phyloP scores from a whole-genome alignment of 1,284 basidiomycete species.

The Ganoderma lucidum region DNA sequence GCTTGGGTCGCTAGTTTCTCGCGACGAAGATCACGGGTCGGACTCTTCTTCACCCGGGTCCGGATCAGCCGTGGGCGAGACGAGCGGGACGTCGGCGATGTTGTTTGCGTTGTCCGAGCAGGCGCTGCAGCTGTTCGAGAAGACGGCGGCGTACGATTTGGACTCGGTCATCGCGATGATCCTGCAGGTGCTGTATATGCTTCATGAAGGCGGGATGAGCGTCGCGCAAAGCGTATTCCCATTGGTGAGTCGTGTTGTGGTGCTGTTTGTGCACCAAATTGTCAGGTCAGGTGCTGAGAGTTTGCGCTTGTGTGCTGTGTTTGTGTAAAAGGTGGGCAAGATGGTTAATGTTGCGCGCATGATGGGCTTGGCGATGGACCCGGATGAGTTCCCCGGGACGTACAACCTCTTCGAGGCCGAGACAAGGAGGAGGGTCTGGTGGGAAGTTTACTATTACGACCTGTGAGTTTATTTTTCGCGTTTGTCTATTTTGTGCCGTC shows the following conservation, averaged over 20 bases:
- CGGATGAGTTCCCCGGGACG: constrained; percentile 57
- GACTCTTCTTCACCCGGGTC: constrained; percentile 27
- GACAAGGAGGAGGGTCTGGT: constrained; percentile 70
- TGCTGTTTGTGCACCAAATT: neutral
- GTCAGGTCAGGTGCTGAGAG: constrained; percentile 9
- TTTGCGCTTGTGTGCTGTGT: constrained; percentile 11
- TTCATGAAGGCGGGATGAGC: constrained; percentile 57
- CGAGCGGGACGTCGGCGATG: constrained; percentile 43
- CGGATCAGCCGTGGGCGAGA: constrained; percentile 15
- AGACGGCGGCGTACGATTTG: constrained; percentile 52
- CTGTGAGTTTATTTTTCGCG: constrained; percentile 53
- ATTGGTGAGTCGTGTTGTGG: constrained; percentile 46
- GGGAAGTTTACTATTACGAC: constrained; percentile 78
- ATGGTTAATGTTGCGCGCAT: constrained; percentile 69
- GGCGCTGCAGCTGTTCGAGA: constrained; percentile 52
- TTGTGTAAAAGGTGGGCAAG: constrained; percentile 61
- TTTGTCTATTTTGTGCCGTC: neutral
- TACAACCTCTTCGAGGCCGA: constrained; percentile 62
- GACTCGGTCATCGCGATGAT: constrained; percentile 61
- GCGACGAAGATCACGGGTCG: constrained; percentile 32
- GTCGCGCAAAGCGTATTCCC: constrained; percentile 52
- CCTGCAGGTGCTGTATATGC: constrained; percentile 60
- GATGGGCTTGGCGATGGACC: constrained; percentile 69
- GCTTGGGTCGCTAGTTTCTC: constrained; percentile 55
- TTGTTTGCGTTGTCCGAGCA: constrained; percentile 57